Evolutionary conservation across 2,329 filamentous ascomycete genomes (phyloP).

Genomic region (Talaromyces funiculosus): DNA sequence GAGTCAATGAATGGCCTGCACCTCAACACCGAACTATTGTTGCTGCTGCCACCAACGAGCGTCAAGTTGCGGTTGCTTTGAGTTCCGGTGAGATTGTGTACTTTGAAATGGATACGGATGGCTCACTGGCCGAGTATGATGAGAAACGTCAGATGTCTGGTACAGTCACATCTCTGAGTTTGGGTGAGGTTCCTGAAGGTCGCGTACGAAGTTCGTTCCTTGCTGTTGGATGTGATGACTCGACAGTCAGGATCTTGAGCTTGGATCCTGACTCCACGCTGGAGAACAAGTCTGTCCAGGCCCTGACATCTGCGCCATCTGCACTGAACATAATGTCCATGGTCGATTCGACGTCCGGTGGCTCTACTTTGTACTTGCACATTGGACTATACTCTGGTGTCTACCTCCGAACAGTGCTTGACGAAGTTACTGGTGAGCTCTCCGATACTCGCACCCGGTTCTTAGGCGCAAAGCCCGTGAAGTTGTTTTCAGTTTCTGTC

Average conservation of each 20-base stretch:
- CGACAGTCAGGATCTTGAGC: conserved; percentile 87
- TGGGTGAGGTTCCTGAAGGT: conserved; percentile 88
- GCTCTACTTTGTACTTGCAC: conserved; percentile 85
- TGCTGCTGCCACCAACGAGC: conserved; percentile 84
- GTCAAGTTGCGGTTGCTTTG: conserved; percentile 86
- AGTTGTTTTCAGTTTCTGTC: conserved; percentile 85
- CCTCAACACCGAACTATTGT: conserved; percentile 94
- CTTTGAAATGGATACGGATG: conserved; percentile 93
- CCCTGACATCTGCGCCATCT: conserved; percentile 82
- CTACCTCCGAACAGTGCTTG: conserved; percentile 88
- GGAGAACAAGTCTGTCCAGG: conserved; percentile 91
- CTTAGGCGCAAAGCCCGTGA: conserved; percentile 82
- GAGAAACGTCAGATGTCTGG: conserved; percentile 93
- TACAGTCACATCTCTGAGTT: conserved; percentile 88
- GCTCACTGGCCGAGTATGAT: conserved; percentile 85
- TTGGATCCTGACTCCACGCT: conserved; percentile 84
- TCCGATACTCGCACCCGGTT: conserved; percentile 94
- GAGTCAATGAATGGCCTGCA: conserved; percentile 86
- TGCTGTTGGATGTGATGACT: conserved; percentile 94
- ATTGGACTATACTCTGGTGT: conserved; percentile 95
- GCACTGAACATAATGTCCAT: conserved; percentile 89
- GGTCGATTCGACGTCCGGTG: conserved; percentile 85
- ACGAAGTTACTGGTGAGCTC: conserved; percentile 91
- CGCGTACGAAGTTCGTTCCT: conserved; percentile 84
- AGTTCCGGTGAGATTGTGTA: conserved; percentile 97